A percentile compares a stretch with the other conserved stretches of the same genome.
phyloP scores from a whole-genome alignment of 495 filamentous ascomycete species.

The Aspergillus olivimuriae region DNA sequence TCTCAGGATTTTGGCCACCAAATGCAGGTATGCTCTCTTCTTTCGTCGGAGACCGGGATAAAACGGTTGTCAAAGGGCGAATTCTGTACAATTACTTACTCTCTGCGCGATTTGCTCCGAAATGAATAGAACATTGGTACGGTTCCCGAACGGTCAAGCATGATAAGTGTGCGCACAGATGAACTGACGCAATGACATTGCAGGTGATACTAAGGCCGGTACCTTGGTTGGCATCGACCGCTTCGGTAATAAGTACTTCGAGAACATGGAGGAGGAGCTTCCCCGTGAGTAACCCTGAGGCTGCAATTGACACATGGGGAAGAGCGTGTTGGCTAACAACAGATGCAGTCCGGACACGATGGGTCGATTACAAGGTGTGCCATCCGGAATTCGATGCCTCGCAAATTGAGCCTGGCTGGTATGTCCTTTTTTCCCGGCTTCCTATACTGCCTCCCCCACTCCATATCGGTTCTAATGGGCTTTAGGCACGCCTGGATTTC shows the following conservation, averaged over 20 bases:
- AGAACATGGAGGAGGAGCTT: constrained; percentile 87
- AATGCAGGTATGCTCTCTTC: constrained; percentile 86
- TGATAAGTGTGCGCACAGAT: neutral
- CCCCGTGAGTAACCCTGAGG: constrained; percentile 56
- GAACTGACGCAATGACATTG: constrained; percentile 29
- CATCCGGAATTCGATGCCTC: constrained; percentile 84
- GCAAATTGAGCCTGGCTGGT: constrained; percentile 94
- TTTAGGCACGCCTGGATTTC: constrained; percentile 93
- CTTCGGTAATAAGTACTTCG: constrained; percentile 96
- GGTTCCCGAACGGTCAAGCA: constrained; percentile 8
- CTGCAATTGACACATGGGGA: too few species aligned
- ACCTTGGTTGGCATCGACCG: constrained; percentile 77
- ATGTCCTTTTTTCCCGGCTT: too few species aligned
- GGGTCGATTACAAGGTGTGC: constrained; percentile 92
- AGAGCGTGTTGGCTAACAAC: constrained; percentile 1
- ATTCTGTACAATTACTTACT: too few species aligned
- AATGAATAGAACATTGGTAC: constrained; percentile 60
- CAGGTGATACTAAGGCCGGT: constrained; percentile 96
- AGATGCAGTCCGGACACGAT: constrained; percentile 79
- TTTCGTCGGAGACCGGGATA: too few species aligned
- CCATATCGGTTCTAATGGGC: neutral
- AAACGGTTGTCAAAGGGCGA: too few species aligned
- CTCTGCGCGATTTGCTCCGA: constrained; percentile 3
- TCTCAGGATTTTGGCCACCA: constrained; percentile 80
- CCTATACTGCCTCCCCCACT: neutral